Percentiles rank a stretch among this genome's conserved stretches.
These are phyloP conservation scores for Pisolithus tinctorius DNA, from an alignment of 768 basidiomycete genomes.

Conservation along the genomic window DNA sequence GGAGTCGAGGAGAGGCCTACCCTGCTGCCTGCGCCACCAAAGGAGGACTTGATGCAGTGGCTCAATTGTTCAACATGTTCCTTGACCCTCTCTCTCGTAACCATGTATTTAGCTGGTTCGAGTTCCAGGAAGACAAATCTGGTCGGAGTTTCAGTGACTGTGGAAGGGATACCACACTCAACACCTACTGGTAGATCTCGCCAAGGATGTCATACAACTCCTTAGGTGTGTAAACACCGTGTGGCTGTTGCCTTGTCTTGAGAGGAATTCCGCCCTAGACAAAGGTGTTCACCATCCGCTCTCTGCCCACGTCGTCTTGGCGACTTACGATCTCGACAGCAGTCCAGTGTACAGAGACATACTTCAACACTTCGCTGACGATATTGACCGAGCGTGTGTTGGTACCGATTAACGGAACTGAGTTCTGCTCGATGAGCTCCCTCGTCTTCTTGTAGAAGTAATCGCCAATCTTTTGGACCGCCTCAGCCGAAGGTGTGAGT, in stretches of 20 bases:
- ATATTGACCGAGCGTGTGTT: conserved; percentile 54
- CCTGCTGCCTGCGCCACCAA: conserved; percentile 37
- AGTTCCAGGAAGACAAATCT: conserved; percentile 76
- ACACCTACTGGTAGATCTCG: conserved; percentile 59
- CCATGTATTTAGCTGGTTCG: conserved; percentile 52
- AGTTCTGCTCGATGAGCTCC: conserved; percentile 46
- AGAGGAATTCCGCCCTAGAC: conserved; percentile 65
- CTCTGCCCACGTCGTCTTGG: neutral
- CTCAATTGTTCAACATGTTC: conserved; percentile 48
- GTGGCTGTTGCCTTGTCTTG: conserved; percentile 44
- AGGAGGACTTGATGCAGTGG: conserved; percentile 46
- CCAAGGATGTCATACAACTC: conserved; percentile 59
- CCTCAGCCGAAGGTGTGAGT: conserved; percentile 41
- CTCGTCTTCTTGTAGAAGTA: conserved; percentile 65
- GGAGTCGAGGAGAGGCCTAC: conserved; percentile 24
- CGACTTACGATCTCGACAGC: conserved; percentile 58
- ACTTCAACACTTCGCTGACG: conserved; percentile 59
- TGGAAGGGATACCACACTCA: neutral
- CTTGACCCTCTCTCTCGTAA: conserved; percentile 44
- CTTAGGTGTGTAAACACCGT: conserved; percentile 56
- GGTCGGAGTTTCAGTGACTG: neutral
- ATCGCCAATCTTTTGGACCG: conserved; percentile 42
- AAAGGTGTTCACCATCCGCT: conserved; percentile 1
- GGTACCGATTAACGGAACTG: conserved; percentile 52
- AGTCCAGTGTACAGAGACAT: conserved; percentile 63